Evolutionary conservation across 2,329 filamentous ascomycete species (phyloP), one percentile per base, ranked within the genome.

Genomic region (Penicillium sp.): DNA sequence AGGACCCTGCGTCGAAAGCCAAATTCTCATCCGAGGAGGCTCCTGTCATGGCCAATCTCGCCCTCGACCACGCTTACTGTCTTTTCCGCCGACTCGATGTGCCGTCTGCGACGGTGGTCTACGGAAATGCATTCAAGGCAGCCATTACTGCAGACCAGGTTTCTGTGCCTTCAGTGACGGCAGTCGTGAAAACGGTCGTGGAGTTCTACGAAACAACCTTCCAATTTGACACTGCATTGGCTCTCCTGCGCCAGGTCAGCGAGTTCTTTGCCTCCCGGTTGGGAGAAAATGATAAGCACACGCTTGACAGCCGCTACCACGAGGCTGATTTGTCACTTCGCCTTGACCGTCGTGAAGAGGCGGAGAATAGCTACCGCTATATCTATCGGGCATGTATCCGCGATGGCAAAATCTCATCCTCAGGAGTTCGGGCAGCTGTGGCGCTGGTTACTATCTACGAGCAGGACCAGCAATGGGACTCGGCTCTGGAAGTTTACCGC

Each of bases 291-390:
- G 78, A 83, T 64, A 76, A 81, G 52, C 71, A 76, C 35, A 82
- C 81, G 0, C 81, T 85, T 54, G 75, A 80, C 26, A 81, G 79
- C 2, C 67, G 84, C 57, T 85, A 85, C 66, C 75, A 76, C 30
- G 70, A 84, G 29, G 83, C 78, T 38, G 79, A 81, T 55, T 73
- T 82, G 53, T 79, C 78, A 1, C 78, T 78, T 65, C 83, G 78
- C 66, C 71, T 82, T 46, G 81, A 69, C 58, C 75, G 69, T 57
- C 59, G 59, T 50, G 30, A 59, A 3, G 68, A 78, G 56, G 75
- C 71, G 35, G 70, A 75, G 63, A 64, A 79, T 56, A 80, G 81
- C 62, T 82, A 83, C 67, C 76, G 80, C 58, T 76, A 80, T 54
- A 82, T 84, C 49, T 77, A 82, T 59, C 66, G 65, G 15, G 75